These are phyloP conservation scores for Lycium ferocissimum DNA, from an alignment of 257 asterid genomes.

Conservation along the genomic window DNA sequence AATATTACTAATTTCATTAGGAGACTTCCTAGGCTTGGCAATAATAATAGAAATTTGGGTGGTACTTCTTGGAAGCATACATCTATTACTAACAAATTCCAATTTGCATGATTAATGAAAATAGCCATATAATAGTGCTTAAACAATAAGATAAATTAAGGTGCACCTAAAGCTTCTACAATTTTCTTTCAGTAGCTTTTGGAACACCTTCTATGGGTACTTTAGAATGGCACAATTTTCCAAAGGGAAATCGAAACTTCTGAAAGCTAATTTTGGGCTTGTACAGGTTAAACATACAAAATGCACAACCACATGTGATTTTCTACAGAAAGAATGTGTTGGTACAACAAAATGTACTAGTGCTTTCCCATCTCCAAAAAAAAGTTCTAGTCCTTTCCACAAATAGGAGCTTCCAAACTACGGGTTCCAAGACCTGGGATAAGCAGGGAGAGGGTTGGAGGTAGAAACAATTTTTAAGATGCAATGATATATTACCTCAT, in stretches of 20 bases:
- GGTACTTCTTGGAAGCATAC: not conserved
- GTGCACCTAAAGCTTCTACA: not conserved
- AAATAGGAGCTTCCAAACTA: not conserved
- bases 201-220: not conserved
- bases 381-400: not conserved
- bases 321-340: not conserved
- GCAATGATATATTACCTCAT: not conserved
- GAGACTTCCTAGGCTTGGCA: not conserved
- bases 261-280: not conserved
- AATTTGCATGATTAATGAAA: not conserved
- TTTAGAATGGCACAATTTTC: not conserved
- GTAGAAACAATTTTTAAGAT: not conserved
- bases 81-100: not conserved
- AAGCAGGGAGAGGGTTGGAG: not conserved
- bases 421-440: not conserved
- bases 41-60: not conserved
- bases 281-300: not conserved
- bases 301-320: not conserved
- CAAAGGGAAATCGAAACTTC: not conserved
- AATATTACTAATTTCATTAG: not conserved
- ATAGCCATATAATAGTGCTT: not conserved
- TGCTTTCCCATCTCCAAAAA: not conserved
- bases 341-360: not conserved
- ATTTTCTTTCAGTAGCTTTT: not conserved
- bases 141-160: not conserved